These are phyloP conservation scores for Seiridium cupressi DNA, from an alignment of 2,329 filamentous ascomycete genomes.

Conservation along the genomic window DNA sequence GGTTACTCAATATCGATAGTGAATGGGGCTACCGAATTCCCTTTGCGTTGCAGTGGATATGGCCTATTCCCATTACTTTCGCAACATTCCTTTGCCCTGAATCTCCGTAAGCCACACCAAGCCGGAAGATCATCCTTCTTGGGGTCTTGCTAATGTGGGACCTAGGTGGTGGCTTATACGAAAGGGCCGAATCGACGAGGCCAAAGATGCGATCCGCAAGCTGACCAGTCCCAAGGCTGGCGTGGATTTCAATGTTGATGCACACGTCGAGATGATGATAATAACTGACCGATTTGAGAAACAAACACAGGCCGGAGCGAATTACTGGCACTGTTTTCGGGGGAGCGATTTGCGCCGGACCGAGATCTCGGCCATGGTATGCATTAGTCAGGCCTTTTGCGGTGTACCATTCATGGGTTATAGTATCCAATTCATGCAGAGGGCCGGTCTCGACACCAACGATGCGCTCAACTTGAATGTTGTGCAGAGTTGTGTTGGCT, in stretches of 20 bases:
- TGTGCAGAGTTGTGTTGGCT: slow-evolving; percentile 6
- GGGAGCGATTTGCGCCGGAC: slow-evolving; percentile 9
- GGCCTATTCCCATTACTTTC: slow-evolving; percentile 9
- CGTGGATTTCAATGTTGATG: slow-evolving; percentile 8
- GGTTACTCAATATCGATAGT: slow-evolving; percentile 7
- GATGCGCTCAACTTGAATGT: slow-evolving; percentile 4
- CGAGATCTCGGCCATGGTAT: slow-evolving; percentile 9
- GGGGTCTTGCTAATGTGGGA: too few species aligned
- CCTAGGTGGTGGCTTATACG: slow-evolving; percentile 9
- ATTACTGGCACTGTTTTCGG: slow-evolving; percentile 10
- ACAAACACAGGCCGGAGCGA: slow-evolving; percentile 5
- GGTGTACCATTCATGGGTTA: slow-evolving; percentile 9
- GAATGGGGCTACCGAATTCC: slow-evolving; percentile 11
- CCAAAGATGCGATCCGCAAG: slow-evolving; percentile 5
- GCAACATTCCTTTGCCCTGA: slow-evolving; percentile 8
- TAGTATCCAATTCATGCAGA: slow-evolving; percentile 8
- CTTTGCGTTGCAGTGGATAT: slow-evolving; percentile 10
- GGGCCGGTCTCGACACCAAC: neutral
- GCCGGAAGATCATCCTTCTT: too few species aligned
- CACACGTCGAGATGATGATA: slow-evolving; percentile 11
- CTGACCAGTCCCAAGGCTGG: neutral
- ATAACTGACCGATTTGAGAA: slow-evolving; percentile 8
- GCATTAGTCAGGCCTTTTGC: slow-evolving; percentile 9
- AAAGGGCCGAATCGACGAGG: slow-evolving; percentile 7
- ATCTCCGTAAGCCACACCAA: neutral